Evolutionary conservation across 345 rosid species (phyloP), one percentile per base, ranked within the genome.

Genomic region (Corchorus olitorius): DNA sequence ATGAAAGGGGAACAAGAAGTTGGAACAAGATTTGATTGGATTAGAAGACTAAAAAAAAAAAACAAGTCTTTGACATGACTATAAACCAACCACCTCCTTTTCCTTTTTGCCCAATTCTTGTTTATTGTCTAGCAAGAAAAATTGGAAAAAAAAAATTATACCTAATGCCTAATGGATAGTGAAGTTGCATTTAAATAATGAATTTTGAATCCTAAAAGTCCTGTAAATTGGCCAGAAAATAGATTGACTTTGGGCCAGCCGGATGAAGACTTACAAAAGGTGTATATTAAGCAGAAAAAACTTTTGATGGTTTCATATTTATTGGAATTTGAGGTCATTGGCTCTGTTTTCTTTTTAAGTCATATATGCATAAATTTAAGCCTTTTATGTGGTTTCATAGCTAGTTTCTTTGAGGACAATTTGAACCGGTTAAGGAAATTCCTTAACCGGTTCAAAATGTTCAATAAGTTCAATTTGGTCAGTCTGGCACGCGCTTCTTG

Each of bases 181-280:
- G 53, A 50, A 34, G 73, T 68, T 50, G 59, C 45, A 16, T 33
- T 33, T 69, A 69, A 50, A 69, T 69, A 50, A 33, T 9, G 73
- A 33, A 15, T 55, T 39, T 9, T 45, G 14, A 17, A 33, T 7
- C 33, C 7, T 48, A 48, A 52, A 50, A 45, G 27, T 27, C 50
- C 73, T 17, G 20, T 15, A 52, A 8, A 17, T 60, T 70, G 74
- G 20, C 74, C 74, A 10, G 48, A 70, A 70, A 52, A 27, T 70
- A 17, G 46, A 52, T 52, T 35, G 74, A 70, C 61, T 70, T 70
- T 52, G 62, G 10, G 61, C 49, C 55, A 20, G 45, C 73, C 43
- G 33, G 58, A 52, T 50, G 58, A 52, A 17, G 33, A 52, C 60
- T 70, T 5, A 46, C 17, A 12, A 7, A 50, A 11, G 16, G 5